Conservation (phyloP, 2,329 filamentous ascomycete species). For the Proliferodiscus dingleyae region DNA sequence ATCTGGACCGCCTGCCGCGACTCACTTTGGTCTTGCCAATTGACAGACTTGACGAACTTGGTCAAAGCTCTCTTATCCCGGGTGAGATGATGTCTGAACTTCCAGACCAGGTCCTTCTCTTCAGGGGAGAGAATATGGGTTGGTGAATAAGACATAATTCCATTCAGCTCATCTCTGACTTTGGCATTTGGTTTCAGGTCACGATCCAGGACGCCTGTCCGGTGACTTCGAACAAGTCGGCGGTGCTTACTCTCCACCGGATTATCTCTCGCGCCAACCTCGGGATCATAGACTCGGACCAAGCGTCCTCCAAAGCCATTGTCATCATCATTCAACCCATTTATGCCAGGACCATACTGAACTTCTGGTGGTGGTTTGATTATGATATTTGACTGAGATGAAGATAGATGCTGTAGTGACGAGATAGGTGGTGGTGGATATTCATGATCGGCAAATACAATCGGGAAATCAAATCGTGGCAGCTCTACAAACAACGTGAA, state of each 20-base stretch:
- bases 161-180: conserved; percentile 87
- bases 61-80: conserved; percentile 88
- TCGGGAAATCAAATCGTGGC: conserved; percentile 89
- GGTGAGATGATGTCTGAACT: conserved; percentile 90
- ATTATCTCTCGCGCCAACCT: conserved; percentile 84
- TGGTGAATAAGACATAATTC: conserved; percentile 86
- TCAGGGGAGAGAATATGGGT: conserved; percentile 83
- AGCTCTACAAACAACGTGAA: conserved; percentile 89
- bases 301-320: conserved; percentile 53
- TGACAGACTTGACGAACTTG: conserved; percentile 96
- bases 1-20: conserved; percentile 85
- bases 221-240: conserved; percentile 78
- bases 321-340: conserved; percentile 53
- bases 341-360: conserved; percentile 84
- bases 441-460: conserved; percentile 92
- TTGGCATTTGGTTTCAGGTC: conserved; percentile 96
- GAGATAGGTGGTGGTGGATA: conserved; percentile 84
- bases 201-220: conserved; percentile 90
- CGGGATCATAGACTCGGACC: conserved; percentile 87
- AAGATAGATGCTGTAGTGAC: conserved; percentile 59
- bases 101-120: conserved; percentile 96
- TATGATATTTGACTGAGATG: conserved; percentile 63
- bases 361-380: conserved; percentile 82
- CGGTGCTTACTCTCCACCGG: conserved; percentile 94
- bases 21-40: conserved; percentile 84